phyloP scores from a whole-genome alignment of 257 asterid genomes.

The Asclepias syriaca region DNA sequence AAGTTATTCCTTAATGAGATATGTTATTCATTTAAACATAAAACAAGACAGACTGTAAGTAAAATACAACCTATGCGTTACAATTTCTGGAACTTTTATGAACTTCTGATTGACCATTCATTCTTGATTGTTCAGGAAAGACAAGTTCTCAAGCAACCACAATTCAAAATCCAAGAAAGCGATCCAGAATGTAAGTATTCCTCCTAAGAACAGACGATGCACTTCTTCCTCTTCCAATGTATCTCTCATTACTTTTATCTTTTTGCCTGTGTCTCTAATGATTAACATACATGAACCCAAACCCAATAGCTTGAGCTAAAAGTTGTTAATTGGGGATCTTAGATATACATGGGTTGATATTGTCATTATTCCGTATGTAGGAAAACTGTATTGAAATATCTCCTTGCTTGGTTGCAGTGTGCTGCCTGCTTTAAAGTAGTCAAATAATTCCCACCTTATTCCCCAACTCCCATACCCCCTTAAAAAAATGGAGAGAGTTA shows the following conservation, averaged over 20 bases:
- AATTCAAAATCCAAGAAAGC: slow-evolving; percentile 34
- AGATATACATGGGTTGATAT: not conserved
- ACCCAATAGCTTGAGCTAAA: not conserved
- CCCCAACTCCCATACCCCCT: no score
- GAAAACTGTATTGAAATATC: not conserved
- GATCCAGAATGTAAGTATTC: slow-evolving; percentile 33
- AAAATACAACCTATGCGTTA: not conserved
- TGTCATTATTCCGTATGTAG: not conserved
- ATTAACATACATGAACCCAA: not conserved
- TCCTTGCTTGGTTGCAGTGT: not conserved
- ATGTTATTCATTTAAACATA: not conserved
- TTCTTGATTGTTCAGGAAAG: slow-evolving; percentile 40
- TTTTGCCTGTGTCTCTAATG: not conserved
- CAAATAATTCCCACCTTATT: no score
- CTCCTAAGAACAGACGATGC: not conserved
- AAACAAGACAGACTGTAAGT: not conserved
- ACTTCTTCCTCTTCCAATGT: not conserved
- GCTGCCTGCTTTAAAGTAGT: not conserved
- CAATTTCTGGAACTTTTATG: not conserved
- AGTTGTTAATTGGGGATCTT: not conserved
- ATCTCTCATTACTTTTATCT: not conserved
- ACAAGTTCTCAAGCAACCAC: slow-evolving; percentile 36
- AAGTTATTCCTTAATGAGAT: not conserved
- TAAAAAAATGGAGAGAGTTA: not conserved
- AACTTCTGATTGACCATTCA: slow-evolving; percentile 14